Evolutionary conservation across 768 basidiomycete genomes (phyloP).

Genomic region (Leucosporidium creatinivorum): DNA sequence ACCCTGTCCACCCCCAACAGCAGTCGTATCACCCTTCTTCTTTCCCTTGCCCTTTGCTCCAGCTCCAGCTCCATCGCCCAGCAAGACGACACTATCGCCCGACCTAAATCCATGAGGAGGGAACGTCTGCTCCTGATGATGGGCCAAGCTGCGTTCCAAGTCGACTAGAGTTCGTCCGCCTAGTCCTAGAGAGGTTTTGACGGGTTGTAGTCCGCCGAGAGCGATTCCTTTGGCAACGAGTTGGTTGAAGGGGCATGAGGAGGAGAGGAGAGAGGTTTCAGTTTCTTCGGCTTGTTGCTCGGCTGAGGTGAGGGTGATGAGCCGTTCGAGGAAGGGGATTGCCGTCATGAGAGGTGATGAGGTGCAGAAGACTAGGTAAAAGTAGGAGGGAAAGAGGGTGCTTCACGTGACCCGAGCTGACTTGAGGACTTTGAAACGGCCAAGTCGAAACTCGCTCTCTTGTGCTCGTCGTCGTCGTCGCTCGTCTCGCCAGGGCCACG

Average conservation of each 20-base stretch:
- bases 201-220: slow-evolving; percentile 62
- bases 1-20: neutral
- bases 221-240: slow-evolving; percentile 82
- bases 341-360: too few relatives aligned
- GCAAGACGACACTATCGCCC: slow-evolving; percentile 60
- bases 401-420: too few relatives aligned
- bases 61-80: neutral
- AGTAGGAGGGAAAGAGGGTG: too few relatives aligned
- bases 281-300: slow-evolving; percentile 83
- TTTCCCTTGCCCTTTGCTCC: neutral
- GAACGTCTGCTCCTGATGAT: slow-evolving; percentile 61
- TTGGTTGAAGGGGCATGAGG: slow-evolving; percentile 72
- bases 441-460: neutral
- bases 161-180: slow-evolving; percentile 89
- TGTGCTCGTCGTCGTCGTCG: neutral
- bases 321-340: slow-evolving; percentile 56
- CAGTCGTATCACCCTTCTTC: neutral
- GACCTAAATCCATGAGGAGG: slow-evolving; percentile 83
- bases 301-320: slow-evolving; percentile 56
- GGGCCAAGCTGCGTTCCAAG: slow-evolving; percentile 72
- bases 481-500: too few relatives aligned
- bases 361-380: too few relatives aligned
- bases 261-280: slow-evolving; percentile 65
- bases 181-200: slow-evolving; percentile 69
- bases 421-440: neutral